Base-by-base conservation (phyloP, 352 stramenopile species). In the Phytopythium delawarense region DNA sequence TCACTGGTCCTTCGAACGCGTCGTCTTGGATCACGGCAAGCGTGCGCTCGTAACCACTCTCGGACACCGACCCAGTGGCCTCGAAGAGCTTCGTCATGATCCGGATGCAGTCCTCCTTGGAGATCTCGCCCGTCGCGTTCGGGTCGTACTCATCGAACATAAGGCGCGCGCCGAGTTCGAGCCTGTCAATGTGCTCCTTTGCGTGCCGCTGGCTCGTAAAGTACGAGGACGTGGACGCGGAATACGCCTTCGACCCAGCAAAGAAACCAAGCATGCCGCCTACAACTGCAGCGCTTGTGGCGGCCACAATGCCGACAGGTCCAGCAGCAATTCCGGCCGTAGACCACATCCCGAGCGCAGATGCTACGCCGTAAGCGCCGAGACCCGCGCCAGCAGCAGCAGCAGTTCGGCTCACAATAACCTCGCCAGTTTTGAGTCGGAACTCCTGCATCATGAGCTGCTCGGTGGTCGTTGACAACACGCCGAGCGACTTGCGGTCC, bases 81-180 rank as follows among this genome's bases (percentile, higher is more conserved):
- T 84, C 78, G 53, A 87, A 89, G 20, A 95, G 49, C 50, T 89
- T 92, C 1, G 75, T 74, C 69, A 93, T 89, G 57, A 95, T 81
- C 20, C 69, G 69, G 56, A 89, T 76, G 44, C 84, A 92, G 42
- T 90, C 79, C 35, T 75, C 62, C 35, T 89, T 91, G 35, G 71
- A 81, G 63, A 95, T 92, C 44, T 79, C 62, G 2, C 86, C 86
- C 1, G 66, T 73, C 15, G 72, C 81, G 18, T 58, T 61, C 0
- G 74, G 77, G 46, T 95, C 86, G 63, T 88, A 86, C 64, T 95
- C 84, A 61, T 89, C 88, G 44, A 95, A 95, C 50, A 95, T 67
- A n/a, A 95, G 83, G 16, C 85, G 79, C 16, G 86, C 84, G 13
- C 86, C 86, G 18, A 93, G 61, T 53, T 93, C 84, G 7, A 95